These are phyloP conservation scores for Aspergillus ochraceus DNA, from an alignment of 2,329 filamentous ascomycete genomes.

Conservation along the genomic window DNA sequence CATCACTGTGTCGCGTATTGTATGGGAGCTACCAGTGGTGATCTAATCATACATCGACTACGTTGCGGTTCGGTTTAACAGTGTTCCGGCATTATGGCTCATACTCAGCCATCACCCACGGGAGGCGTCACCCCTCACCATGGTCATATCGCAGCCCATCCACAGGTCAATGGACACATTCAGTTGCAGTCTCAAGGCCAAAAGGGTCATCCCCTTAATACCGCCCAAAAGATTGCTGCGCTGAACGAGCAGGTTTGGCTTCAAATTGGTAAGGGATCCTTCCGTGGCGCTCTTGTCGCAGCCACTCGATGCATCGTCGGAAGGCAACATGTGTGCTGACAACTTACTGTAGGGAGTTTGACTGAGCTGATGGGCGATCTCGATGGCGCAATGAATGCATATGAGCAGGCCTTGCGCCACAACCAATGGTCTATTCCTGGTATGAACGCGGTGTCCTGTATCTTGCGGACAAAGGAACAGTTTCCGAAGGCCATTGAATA, in stretches of 20 bases:
- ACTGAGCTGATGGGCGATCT: slow-evolving; percentile 85
- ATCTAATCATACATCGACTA: slow-evolving; percentile 10
- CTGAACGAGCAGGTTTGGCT: slow-evolving; percentile 91
- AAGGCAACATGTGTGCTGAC: slow-evolving; percentile 13
- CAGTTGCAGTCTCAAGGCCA: slow-evolving; percentile 53
- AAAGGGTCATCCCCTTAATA: slow-evolving; percentile 59
- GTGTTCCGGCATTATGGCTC: slow-evolving; percentile 58
- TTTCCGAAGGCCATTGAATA: slow-evolving; percentile 95
- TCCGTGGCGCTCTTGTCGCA: background rate
- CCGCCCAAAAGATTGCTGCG: slow-evolving; percentile 71
- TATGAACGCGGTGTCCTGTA: slow-evolving; percentile 91
- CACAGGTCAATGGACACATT: slow-evolving; percentile 55
- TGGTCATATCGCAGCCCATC: slow-evolving; percentile 36
- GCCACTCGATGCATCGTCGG: no score
- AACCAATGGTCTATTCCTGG: slow-evolving; percentile 87
- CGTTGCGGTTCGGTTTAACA: slow-evolving; percentile 10
- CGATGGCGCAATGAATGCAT: slow-evolving; percentile 85
- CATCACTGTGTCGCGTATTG: slow-evolving; percentile 35
- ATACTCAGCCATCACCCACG: slow-evolving; percentile 78
- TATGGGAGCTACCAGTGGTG: slow-evolving; percentile 7
- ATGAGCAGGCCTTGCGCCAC: slow-evolving; percentile 83
- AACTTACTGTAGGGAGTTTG: slow-evolving; percentile 64
- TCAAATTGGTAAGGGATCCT: slow-evolving; percentile 72
- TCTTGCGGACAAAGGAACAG: slow-evolving; percentile 86
- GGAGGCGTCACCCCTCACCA: slow-evolving; percentile 69